Percentiles rank a stretch among this genome's conserved stretches.
Evolutionary conservation across 2,329 filamentous ascomycete genomes (phyloP).

Genomic region (Stagonosporopsis vannaccii): DNA sequence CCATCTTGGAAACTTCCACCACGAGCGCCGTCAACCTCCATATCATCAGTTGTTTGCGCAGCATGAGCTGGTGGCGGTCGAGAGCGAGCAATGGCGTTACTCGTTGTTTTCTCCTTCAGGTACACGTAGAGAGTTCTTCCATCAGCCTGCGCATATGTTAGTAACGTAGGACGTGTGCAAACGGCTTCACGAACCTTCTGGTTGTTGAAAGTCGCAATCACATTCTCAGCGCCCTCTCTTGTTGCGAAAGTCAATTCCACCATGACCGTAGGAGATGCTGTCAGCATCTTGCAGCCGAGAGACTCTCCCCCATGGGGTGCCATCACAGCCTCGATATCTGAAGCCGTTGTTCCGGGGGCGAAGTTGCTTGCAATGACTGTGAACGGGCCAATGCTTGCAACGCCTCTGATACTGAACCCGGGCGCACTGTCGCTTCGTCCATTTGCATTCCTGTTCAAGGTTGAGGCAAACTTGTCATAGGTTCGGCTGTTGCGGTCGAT

Average conservation of each 20-base stretch:
- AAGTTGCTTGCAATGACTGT: slow-evolving; percentile 82
- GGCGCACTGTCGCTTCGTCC: slow-evolving; percentile 41
- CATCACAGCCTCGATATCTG: slow-evolving; percentile 84
- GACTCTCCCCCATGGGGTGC: slow-evolving; percentile 72
- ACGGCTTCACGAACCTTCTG: slow-evolving; percentile 67
- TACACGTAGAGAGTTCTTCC: slow-evolving; percentile 77
- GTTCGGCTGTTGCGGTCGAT: slow-evolving; percentile 53
- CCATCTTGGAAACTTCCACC: slow-evolving; percentile 53
- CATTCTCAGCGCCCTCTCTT: slow-evolving; percentile 74
- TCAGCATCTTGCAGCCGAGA: slow-evolving; percentile 71
- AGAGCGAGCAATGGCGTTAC: slow-evolving; percentile 41
- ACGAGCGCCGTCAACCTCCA: slow-evolving; percentile 52
- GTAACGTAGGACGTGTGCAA: not conserved
- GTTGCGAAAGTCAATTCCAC: slow-evolving; percentile 79
- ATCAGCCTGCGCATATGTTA: slow-evolving; percentile 67
- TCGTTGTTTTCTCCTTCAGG: slow-evolving; percentile 61
- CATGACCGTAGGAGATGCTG: slow-evolving; percentile 74
- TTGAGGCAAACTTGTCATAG: slow-evolving; percentile 52
- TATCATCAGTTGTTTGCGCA: slow-evolving; percentile 45
- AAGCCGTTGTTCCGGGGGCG: slow-evolving; percentile 79
- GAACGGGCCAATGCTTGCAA: slow-evolving; percentile 67
- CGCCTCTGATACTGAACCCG: slow-evolving; percentile 74
- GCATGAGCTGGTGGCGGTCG: slow-evolving; percentile 28
- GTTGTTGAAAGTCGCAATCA: slow-evolving; percentile 79
- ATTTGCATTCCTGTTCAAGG: slow-evolving; percentile 34